Percentiles rank a stretch among this genome's conserved stretches.
Evolutionary conservation across 1,284 basidiomycete genomes (phyloP).

Genomic region (Butyriboletus regius): DNA sequence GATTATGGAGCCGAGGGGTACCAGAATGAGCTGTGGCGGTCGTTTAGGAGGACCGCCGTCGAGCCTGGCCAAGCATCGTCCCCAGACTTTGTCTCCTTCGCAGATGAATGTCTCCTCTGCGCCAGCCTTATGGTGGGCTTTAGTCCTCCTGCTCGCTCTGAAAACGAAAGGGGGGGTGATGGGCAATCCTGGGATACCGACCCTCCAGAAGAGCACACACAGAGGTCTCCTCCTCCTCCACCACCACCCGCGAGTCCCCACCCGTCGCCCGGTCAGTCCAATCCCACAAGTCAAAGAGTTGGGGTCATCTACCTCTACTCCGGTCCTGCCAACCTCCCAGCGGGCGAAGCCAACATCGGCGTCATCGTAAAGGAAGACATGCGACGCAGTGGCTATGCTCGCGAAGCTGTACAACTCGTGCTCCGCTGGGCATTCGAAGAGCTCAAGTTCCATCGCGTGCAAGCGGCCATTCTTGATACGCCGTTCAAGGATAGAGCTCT

Average conservation of each 20-base stretch:
- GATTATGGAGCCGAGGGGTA: not conserved
- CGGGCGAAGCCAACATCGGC: constrained; percentile 48
- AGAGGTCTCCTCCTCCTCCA: not conserved
- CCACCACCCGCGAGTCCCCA: not conserved
- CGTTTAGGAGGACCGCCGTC: constrained; percentile 21
- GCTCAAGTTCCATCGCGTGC: constrained; percentile 49
- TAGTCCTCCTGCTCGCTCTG: accelerated
- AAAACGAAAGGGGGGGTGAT: not conserved
- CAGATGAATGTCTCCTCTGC: constrained; percentile 28
- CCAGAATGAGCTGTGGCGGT: constrained; percentile 17
- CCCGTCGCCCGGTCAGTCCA: accelerated
- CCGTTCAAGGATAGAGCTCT: constrained; percentile 37
- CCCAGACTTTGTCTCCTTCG: constrained; percentile 21
- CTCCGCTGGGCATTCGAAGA: constrained; percentile 45
- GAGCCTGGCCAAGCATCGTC: constrained; percentile 26
- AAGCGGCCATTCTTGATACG: constrained; percentile 43
- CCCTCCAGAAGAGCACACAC: not conserved
- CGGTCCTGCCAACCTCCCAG: constrained; percentile 23
- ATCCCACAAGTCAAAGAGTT: constrained; percentile 3
- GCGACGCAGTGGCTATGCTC: constrained; percentile 40
- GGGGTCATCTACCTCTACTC: constrained; percentile 45
- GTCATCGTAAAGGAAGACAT: constrained; percentile 38
- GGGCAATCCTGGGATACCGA: not conserved
- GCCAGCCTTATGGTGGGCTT: constrained; percentile 15
- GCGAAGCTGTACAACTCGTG: constrained; percentile 40